These are phyloP conservation scores for Nitzschia palea DNA, from an alignment of 108 stramenopile genomes.

Conservation along the genomic window DNA sequence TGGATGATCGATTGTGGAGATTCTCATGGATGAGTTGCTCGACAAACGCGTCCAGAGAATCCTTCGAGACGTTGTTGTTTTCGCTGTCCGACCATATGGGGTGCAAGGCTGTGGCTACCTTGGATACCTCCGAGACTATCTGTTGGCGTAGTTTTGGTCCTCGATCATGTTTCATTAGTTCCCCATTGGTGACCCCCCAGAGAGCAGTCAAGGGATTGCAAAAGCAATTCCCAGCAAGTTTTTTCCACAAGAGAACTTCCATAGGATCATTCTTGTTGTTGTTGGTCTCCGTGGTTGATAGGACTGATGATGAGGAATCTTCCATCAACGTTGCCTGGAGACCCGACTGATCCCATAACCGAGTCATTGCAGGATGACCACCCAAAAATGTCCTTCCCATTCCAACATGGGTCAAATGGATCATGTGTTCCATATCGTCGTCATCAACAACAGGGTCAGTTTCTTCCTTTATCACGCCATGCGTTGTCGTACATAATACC, in stretches of 20 bases:
- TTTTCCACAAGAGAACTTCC: conserved; percentile 63
- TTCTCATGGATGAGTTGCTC: conserved; percentile 57
- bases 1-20: conserved; percentile 62
- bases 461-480: conserved; percentile 24
- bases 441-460: background rate
- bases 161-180: conserved; percentile 1
- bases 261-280: conserved; percentile 17
- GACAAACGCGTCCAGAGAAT: conserved; percentile 41
- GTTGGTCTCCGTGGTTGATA: background rate
- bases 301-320: background rate
- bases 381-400: conserved; percentile 29
- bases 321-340: conserved; percentile 20
- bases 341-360: conserved; percentile 41
- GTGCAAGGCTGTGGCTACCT: background rate
- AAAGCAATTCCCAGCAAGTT: conserved; percentile 75
- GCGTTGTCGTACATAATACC: conserved; percentile 34
- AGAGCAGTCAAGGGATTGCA: conserved; percentile 65
- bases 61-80: background rate
- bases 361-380: conserved; percentile 7
- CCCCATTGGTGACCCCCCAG: conserved; percentile 30
- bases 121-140: conserved; percentile 22
- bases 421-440: conserved; percentile 18
- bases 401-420: conserved; percentile 37
- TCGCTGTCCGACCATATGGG: background rate
- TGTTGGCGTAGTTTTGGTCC: background rate